Conservation (phyloP, 169 alveolate genomes). For the Cyclospora cayetanensis region DNA sequence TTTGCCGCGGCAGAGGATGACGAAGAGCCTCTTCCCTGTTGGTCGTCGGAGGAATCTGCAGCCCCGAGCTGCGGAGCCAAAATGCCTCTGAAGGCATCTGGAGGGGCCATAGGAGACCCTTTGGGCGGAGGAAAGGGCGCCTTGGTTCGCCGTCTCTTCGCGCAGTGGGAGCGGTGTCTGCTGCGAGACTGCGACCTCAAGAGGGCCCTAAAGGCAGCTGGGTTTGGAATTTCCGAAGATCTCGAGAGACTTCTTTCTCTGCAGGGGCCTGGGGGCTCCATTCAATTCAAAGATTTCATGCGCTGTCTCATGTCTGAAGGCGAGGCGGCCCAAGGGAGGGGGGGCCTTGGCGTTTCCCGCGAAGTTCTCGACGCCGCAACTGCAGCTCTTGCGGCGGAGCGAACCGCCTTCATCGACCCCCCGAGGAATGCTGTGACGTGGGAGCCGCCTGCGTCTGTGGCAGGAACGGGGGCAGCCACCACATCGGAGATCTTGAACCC, state of each 20-base stretch:
- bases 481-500: neutral
- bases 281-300: conserved; percentile 71
- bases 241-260: conserved; percentile 40
- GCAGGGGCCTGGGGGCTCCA: conserved; percentile 58
- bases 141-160: conserved; percentile 19
- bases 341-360: conserved; percentile 79
- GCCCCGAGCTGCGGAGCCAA: neutral
- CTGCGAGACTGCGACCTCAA: conserved; percentile 59
- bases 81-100: neutral
- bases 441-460: neutral
- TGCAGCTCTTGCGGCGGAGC: neutral
- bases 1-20: neutral
- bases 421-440: conserved; percentile 9
- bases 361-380: conserved; percentile 83
- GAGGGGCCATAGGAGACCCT: neutral
- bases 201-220: neutral
- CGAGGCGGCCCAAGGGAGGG: too few species aligned
- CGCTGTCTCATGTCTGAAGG: conserved; percentile 64
- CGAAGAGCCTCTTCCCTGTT: neutral
- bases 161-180: conserved; percentile 65
- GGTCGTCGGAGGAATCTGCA: neutral
- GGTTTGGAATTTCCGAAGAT: neutral
- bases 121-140: neutral
- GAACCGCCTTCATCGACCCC: conserved; percentile 9
- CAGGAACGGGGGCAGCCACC: neutral